Base-by-base conservation (phyloP, 2,329 filamentous ascomycete genomes). In the Penicillium sclerotigenum region DNA sequence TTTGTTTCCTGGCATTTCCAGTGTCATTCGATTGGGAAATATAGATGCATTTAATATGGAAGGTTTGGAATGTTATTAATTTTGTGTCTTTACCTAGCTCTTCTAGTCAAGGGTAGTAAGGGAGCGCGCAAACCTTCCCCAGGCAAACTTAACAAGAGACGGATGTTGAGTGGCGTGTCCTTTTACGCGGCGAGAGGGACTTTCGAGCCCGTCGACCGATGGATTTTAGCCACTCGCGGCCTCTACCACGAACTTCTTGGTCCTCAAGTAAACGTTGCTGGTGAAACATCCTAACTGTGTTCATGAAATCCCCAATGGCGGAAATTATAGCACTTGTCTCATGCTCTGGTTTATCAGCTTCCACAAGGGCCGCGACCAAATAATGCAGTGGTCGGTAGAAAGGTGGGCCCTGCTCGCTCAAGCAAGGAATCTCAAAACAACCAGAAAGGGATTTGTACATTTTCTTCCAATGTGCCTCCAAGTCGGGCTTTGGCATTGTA, bases 371-470 rank as follows among this genome's bases (percentile, higher is more conserved):
- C 26, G 50, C 55, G 9, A 37, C 33, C 33, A 54, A 18, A 31
- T 57, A 54, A 16, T 37, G 14, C 2, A 34, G n/a, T 46, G 55
- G 55, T 5, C 46, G 50, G 36, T 26, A 6, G 29, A 53, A 57
- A 10, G 5, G 29, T 9, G 49, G 49, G 37, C 49, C 54, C 31
- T 49, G 54, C 18, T 34, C 14, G 4, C 24, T 20, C 4, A 38
- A 45, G 22, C 36, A 52, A 24, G 49, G 38, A 22, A 31, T 22
- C 14, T 41, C 16, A 10, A 56, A 52, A 34, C 16, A 42, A 29
- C 29, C 14, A 18, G 28, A 9, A 14, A 56, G 41, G 37, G 13
- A 16, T 18, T 11, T 16, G 9, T 14, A 8, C 4, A 42, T 22
- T 14, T 22, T 45, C 5, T 1, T 9, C 26, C 18, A 52, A 11